Percentiles rank a stretch among this genome's conserved stretches.
Conservation (phyloP, 2,329 filamentous ascomycete species). For the Colletotrichum liriopes region DNA sequence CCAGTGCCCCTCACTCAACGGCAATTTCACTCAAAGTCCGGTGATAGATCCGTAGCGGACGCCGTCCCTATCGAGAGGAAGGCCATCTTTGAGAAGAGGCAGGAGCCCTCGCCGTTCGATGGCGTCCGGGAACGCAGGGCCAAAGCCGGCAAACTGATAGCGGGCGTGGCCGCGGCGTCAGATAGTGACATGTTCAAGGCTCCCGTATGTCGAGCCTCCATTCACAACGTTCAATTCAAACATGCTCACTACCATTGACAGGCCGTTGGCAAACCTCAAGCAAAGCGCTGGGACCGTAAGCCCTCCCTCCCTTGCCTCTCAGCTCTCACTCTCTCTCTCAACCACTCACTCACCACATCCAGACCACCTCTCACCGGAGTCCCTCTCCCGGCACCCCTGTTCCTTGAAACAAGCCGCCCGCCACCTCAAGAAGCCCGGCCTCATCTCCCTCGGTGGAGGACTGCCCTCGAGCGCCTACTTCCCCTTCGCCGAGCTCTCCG, state of each 20-base stretch:
- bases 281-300: slow-evolving; percentile 89
- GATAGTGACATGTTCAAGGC: slow-evolving; percentile 90
- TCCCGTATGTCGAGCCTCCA: slow-evolving; percentile 63
- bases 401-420: slow-evolving; percentile 88
- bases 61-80: slow-evolving; percentile 39
- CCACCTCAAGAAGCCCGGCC: slow-evolving; percentile 83
- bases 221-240: slow-evolving; percentile 10
- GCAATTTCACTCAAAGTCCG: slow-evolving; percentile 36
- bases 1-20: slow-evolving; percentile 5
- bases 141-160: slow-evolving; percentile 80
- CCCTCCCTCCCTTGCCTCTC: slow-evolving; percentile 47
- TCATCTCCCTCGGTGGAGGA: slow-evolving; percentile 94
- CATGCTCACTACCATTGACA: slow-evolving; percentile 45
- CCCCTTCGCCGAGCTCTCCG: slow-evolving; percentile 84
- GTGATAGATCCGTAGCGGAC: slow-evolving; percentile 41
- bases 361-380: slow-evolving; percentile 76
- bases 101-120: slow-evolving; percentile 59
- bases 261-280: slow-evolving; percentile 75
- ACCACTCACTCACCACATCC: slow-evolving; percentile 5
- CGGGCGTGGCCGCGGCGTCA: slow-evolving; percentile 82
- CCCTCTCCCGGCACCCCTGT: slow-evolving; percentile 72
- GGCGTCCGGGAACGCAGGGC: slow-evolving; percentile 78
- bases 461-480: slow-evolving; percentile 93
- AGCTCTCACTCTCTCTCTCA: neutral
- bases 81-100: slow-evolving; percentile 41